These are phyloP conservation scores for Paecilomyces dactylethromorphus DNA, from an alignment of 2,329 filamentous ascomycete genomes.

Conservation along the genomic window DNA sequence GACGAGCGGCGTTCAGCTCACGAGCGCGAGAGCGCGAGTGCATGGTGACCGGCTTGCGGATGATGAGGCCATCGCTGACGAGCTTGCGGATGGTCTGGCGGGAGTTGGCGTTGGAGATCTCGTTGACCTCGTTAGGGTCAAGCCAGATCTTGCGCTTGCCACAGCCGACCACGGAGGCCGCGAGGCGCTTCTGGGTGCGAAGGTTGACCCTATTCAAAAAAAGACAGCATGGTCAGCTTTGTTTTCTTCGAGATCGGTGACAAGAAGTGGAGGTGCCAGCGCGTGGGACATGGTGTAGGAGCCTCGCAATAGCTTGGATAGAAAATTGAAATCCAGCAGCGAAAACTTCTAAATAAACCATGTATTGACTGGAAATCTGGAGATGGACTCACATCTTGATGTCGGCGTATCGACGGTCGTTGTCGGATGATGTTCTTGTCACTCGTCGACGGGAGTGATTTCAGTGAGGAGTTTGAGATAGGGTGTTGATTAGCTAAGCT, in stretches of 20 bases:
- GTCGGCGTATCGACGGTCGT: constrained; percentile 41
- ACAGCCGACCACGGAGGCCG: constrained; percentile 96
- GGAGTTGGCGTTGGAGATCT: constrained; percentile 99
- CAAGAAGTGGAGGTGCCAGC: constrained; percentile 12
- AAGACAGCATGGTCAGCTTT: constrained; percentile 27
- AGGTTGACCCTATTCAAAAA: constrained; percentile 81
- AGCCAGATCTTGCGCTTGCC: constrained; percentile 99
- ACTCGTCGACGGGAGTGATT: constrained; percentile 31
- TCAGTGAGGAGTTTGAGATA: constrained; percentile 35
- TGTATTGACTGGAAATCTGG: constrained; percentile 11
- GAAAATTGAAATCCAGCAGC: constrained; percentile 12
- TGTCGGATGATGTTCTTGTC: constrained; percentile 40
- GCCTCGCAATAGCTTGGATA: constrained; percentile 5
- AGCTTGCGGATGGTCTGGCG: constrained; percentile 99
- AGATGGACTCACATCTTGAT: constrained; percentile 39
- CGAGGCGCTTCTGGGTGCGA: constrained; percentile 99
- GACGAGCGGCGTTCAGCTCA: constrained; percentile 87
- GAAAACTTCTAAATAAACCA: constrained; percentile 12
- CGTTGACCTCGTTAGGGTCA: constrained; percentile 97
- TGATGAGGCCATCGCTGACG: constrained; percentile 99
- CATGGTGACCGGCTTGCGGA: constrained; percentile 99
- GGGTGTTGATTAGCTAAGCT: constrained; percentile 34
- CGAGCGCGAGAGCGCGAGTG: constrained; percentile 96
- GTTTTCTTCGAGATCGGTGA: not conserved
- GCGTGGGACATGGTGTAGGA: not conserved